Base-by-base conservation (phyloP, 495 filamentous ascomycete genomes). In the Schizothecium vesticola region DNA sequence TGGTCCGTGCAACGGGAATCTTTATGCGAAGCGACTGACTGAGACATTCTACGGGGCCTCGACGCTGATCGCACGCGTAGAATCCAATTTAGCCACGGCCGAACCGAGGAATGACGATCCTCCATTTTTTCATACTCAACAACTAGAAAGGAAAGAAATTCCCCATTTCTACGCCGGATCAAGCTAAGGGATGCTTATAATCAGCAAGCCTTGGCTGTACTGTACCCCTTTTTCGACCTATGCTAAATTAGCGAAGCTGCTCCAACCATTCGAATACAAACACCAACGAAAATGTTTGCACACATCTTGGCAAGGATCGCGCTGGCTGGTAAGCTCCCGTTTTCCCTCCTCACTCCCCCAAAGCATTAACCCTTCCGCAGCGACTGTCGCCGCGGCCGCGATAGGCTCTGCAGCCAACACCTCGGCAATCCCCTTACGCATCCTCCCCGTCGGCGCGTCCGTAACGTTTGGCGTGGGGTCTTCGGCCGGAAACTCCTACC, bases 391-490 rank as follows among this genome's bases (percentile, higher is more conserved):
- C 19, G 23, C 58, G 21, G 13, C n/a, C n/a, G n/a, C n/a, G n/a
- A n/a, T n/a, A n/a, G n/a, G n/a, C n/a, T n/a, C n/a, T n/a, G n/a
- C n/a, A n/a, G n/a, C n/a, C n/a, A n/a, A n/a, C n/a, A n/a, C n/a
- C n/a, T n/a, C 3, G 23, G 25, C 58, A 6, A 65, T 59, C 56
- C 63, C 70, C 3, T 77, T 87, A 6, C 78, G 84, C 11, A 78
- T 86, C 25, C 77, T 88, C 74, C 83, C 85, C 25, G 78, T 87
- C 24, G 86, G 86, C 26, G 86, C 86, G 12, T 88, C 86, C 0
- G 86, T 89, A 69, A 87, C 86, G 3, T 77, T 79, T 57, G 87
- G 87, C 24, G 83, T 81, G 58, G 73, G 74, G 28, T 86, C 83
- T 1, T 79, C 74, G 2, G 83, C 84, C 63, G 79, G 81, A 22